Evolutionary conservation across 2,329 filamentous ascomycete genomes (phyloP), one percentile per base, ranked within the genome.

Genomic region (Cytospora piceae): DNA sequence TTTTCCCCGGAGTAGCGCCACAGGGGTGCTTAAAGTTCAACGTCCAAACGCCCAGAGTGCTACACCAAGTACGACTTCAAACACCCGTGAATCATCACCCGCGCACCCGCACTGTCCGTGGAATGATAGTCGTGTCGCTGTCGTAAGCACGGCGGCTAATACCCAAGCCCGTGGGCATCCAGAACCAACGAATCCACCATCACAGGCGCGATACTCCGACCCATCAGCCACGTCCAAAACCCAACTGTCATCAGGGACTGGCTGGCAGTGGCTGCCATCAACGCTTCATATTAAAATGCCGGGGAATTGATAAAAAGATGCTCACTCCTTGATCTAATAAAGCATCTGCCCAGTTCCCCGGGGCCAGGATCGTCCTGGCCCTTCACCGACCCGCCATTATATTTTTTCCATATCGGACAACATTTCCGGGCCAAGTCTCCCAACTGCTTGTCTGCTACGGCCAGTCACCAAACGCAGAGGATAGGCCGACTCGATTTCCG

Each of bases 211-310:
- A 27, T 29, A 12, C 34, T 52, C 39, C 29, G 22, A 57, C 53
- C 53, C 53, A 52, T 53, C 61, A 51, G 61, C 53, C 53, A 51
- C 61, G 53, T 63, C 60, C 34, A 31, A 22, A 55, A 39, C 53
- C 61, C 53, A 51, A 53, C 53, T 46, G 53, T 29, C 61, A 53
- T 37, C 17, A 31, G 42, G 37, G 15, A 63, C 60, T 63, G 53
- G 61, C 53, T 52, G 42, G 37, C 9, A 63, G 53, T 63, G 53
- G 61, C 53, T 52, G 61, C 31, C 11, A 46, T 39, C 49, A 53
- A 34, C 60, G 60, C 60, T 49, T 24, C n/a, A 49, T 12, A 49
- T 49, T 24, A 3, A 9, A 49, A 24, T 49, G n/a, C 11, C n/a
- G n/a, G 46, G 11, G n/a, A n/a, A 49, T 49, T 49, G 12, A 49